Evolutionary conservation across 2,329 filamentous ascomycete genomes (phyloP).

Genomic region (Exophiala alcalophila): DNA sequence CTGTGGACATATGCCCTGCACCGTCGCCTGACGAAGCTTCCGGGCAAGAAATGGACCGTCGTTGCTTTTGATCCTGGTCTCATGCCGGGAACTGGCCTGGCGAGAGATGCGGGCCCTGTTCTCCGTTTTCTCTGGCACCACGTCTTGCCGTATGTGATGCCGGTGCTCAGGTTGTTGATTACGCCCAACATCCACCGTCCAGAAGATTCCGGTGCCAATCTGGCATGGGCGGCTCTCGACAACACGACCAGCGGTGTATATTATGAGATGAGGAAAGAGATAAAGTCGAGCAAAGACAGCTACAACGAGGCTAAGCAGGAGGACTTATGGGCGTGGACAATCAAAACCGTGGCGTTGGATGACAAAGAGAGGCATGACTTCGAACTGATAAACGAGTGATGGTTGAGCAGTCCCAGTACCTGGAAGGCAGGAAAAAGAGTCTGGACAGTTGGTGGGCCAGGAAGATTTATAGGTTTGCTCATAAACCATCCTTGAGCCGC

Average conservation of each 20-base stretch:
- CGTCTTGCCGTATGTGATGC: constrained; percentile 39
- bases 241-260: constrained; percentile 42
- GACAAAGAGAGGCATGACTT: constrained; percentile 33
- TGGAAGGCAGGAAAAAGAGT: too few species aligned
- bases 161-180: constrained; percentile 38
- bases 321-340: constrained; percentile 51
- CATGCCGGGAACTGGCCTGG: constrained; percentile 49
- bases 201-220: constrained; percentile 40
- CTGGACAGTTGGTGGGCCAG: too few species aligned
- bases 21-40: constrained; percentile 34
- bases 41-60: constrained; percentile 39
- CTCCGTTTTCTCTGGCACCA: constrained; percentile 37
- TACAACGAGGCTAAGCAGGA: constrained; percentile 48
- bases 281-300: constrained; percentile 44
- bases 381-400: too few species aligned
- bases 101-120: constrained; percentile 34
- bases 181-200: constrained; percentile 40
- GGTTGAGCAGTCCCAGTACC: too few species aligned
- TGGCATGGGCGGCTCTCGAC: constrained; percentile 43
- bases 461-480: too few species aligned
- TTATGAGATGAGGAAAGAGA: constrained; percentile 44
- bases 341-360: constrained; percentile 34
- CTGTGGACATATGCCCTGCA: constrained; percentile 50
- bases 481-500: too few species aligned
- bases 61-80: constrained; percentile 48